Conservation (phyloP, 805 yeast species). For the Danielia reshetovae region DNA sequence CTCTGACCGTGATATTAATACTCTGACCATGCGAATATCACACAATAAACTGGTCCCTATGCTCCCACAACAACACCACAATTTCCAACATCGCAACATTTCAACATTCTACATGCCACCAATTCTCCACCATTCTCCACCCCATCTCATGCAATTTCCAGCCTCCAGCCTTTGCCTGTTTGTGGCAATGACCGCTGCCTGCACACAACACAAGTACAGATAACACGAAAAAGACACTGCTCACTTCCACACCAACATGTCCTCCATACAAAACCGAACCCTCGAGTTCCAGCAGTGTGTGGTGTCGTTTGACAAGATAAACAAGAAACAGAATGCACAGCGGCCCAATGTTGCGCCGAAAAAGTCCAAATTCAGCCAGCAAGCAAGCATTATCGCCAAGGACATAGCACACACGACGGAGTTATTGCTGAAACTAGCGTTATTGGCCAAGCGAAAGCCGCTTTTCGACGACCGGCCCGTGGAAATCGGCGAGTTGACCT, state of each 20-base stretch:
- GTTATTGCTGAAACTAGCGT: constrained; percentile 73
- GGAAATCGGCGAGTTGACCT: constrained; percentile 89
- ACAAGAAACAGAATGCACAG: constrained; percentile 37
- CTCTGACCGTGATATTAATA: too few relatives aligned
- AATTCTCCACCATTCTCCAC: too few relatives aligned
- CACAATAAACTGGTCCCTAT: too few relatives aligned
- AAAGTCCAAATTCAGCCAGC: constrained; percentile 42
- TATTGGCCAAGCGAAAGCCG: constrained; percentile 84
- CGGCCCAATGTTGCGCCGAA: constrained; percentile 17
- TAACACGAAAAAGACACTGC: background rate
- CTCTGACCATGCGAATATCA: too few relatives aligned
- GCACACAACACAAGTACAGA: background rate
- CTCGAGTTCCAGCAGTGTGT: constrained; percentile 92
- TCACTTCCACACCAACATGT: constrained; percentile 8
- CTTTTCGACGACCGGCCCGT: constrained; percentile 91
- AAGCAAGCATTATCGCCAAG: constrained; percentile 80
- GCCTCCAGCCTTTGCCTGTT: too few relatives aligned
- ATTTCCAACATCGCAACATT: too few relatives aligned
- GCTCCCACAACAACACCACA: too few relatives aligned
- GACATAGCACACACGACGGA: constrained; percentile 86
- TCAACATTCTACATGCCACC: too few relatives aligned
- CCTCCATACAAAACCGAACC: constrained; percentile 71
- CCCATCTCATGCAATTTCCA: too few relatives aligned
- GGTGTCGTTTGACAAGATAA: constrained; percentile 61
- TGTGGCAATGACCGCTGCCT: too few relatives aligned